Evolutionary conservation across 1,284 basidiomycete species (phyloP).

Genomic region (Volvariella volvacea): DNA sequence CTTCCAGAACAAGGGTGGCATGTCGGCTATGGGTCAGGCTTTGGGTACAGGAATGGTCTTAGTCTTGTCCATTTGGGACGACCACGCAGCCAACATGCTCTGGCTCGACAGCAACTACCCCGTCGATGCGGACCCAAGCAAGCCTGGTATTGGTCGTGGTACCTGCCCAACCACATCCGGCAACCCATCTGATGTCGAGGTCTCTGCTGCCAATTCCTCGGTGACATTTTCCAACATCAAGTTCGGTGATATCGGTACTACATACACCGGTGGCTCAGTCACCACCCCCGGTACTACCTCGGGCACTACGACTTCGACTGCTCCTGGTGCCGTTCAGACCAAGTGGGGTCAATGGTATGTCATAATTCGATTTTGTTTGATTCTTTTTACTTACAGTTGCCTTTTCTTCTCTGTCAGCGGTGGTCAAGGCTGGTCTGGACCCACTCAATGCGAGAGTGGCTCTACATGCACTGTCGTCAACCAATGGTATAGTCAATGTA

Average conservation of each 20-base stretch:
- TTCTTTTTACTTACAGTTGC: neutral
- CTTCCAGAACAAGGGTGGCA: constrained; percentile 32
- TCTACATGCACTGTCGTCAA: constrained; percentile 12
- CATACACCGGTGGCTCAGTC: constrained; percentile 24
- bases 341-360: constrained; percentile 20
- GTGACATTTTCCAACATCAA: constrained; percentile 45
- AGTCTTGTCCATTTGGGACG: constrained; percentile 38
- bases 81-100: constrained; percentile 37
- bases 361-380: neutral
- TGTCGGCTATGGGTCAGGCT: constrained; percentile 16
- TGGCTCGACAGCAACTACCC: constrained; percentile 45
- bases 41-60: constrained; percentile 35
- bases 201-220: constrained; percentile 22
- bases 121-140: constrained; percentile 21
- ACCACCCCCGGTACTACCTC: constrained; percentile 10
- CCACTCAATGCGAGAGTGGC: constrained; percentile 14
- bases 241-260: constrained; percentile 37
- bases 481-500: constrained; percentile 15
- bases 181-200: constrained; percentile 30
- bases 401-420: constrained; percentile 7
- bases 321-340: constrained; percentile 26
- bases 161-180: constrained; percentile 27
- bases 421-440: constrained; percentile 14
- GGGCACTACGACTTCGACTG: constrained; percentile 23
- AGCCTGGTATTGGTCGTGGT: constrained; percentile 24